These are phyloP conservation scores for Citrus mangshanensis DNA, from an alignment of 345 rosid species.

Conservation along the genomic window DNA sequence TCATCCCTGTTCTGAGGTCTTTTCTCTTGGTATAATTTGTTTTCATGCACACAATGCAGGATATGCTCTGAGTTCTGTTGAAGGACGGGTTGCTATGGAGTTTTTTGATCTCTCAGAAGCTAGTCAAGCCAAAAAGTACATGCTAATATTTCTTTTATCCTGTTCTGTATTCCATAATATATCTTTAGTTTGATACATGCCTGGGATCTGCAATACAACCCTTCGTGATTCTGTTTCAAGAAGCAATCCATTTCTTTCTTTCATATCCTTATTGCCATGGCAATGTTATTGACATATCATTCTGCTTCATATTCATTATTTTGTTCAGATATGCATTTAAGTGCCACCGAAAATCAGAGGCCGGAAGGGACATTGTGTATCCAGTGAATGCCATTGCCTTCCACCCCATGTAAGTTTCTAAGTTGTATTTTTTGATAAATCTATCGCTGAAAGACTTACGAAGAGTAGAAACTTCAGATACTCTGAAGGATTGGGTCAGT, in stretches of 20 bases:
- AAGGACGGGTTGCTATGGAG: conserved; percentile 98
- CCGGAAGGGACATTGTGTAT: conserved; percentile 92
- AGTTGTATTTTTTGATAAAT: background rate
- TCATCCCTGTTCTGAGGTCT: background rate
- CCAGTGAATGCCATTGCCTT: conserved; percentile 96
- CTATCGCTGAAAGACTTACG: background rate
- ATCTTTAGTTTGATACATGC: background rate
- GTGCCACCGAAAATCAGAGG: conserved; percentile 97
- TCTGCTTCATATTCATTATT: background rate
- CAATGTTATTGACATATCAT: background rate
- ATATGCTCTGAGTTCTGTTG: conserved; percentile 96
- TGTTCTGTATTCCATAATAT: background rate
- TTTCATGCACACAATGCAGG: conserved; percentile 49
- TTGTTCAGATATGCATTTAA: conserved; percentile 89
- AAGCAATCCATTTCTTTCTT: background rate
- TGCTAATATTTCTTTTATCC: background rate
- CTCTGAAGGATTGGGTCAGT: background rate
- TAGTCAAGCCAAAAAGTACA: conserved; percentile 93
- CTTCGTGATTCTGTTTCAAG: background rate
- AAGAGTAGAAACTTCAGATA: background rate
- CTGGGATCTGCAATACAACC: background rate
- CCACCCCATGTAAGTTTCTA: conserved; percentile 88
- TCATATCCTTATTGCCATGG: background rate
- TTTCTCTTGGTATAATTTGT: background rate
- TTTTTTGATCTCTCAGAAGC: conserved; percentile 91